These are phyloP conservation scores for Ramaria sp. DNA, from an alignment of 768 basidiomycete species.

Conservation along the genomic window DNA sequence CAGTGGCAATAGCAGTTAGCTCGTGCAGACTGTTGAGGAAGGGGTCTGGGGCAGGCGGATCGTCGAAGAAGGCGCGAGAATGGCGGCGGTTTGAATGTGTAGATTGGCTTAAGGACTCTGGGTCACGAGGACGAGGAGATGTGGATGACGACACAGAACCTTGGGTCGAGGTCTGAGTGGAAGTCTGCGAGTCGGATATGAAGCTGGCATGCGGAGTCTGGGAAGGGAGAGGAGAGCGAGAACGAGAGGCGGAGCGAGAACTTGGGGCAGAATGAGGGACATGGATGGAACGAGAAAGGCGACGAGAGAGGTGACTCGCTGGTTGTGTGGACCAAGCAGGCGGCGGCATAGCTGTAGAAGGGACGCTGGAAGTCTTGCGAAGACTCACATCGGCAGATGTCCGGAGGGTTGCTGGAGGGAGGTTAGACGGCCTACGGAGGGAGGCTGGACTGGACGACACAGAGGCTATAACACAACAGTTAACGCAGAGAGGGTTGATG, in stretches of 20 bases:
- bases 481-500: neutral
- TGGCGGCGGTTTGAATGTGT: constrained; percentile 54
- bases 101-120: constrained; percentile 9
- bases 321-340: constrained; percentile 43
- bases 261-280: constrained; percentile 71
- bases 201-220: constrained; percentile 48
- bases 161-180: no score
- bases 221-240: constrained; percentile 82
- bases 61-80: constrained; percentile 74
- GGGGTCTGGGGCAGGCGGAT: constrained; percentile 59
- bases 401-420: constrained; percentile 43
- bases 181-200: constrained; percentile 27
- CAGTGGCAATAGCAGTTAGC: constrained; percentile 86
- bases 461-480: constrained; percentile 45
- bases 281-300: constrained; percentile 79
- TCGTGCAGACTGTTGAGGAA: constrained; percentile 88
- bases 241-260: constrained; percentile 91
- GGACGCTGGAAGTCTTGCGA: constrained; percentile 45
- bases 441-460: constrained; percentile 60
- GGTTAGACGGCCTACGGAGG: constrained; percentile 51
- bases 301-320: constrained; percentile 46
- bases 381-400: constrained; percentile 55
- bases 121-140: constrained; percentile 14
- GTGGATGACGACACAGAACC: constrained; percentile 20
- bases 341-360: constrained; percentile 24